Percentiles rank a stretch among this genome's conserved stretches.
phyloP scores from a whole-genome alignment of 176 grass and related monocot species.

The Thinopyrum elongatum region DNA sequence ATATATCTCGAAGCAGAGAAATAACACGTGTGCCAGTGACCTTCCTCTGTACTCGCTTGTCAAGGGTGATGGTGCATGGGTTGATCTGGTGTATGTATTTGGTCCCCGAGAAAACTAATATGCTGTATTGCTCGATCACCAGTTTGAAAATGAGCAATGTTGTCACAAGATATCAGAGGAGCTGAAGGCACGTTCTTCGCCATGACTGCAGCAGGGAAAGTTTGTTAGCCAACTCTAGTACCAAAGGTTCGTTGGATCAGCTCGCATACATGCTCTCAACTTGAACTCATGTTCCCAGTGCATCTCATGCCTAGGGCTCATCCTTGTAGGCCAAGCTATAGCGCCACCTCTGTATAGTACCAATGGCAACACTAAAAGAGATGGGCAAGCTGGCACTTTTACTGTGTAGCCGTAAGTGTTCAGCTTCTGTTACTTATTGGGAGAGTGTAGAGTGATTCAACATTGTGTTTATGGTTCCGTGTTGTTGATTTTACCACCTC shows the following conservation, averaged over 20 bases:
- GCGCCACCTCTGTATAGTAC: not conserved
- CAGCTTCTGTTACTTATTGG: too few relatives aligned
- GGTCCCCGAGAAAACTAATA: accelerated
- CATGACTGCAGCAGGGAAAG: not conserved
- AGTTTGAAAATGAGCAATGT: not conserved
- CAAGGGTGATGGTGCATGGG: not conserved
- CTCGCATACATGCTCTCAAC: not conserved
- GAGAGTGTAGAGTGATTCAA: too few relatives aligned
- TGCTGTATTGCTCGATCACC: not conserved
- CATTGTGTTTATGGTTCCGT: too few relatives aligned
- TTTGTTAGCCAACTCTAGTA: not conserved
- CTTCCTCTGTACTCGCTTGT: not conserved
- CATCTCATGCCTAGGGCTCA: not conserved
- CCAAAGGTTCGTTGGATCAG: not conserved
- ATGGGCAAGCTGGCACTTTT: not conserved
- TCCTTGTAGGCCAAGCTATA: not conserved
- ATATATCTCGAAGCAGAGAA: too few relatives aligned
- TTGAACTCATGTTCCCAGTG: not conserved
- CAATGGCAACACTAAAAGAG: not conserved
- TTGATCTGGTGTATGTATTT: not conserved
- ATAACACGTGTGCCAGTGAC: not conserved
- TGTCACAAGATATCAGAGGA: not conserved
- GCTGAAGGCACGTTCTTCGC: too few relatives aligned
- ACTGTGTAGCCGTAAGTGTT: too few relatives aligned
- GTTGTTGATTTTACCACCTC: too few relatives aligned